Evolutionary conservation across 2,329 filamentous ascomycete species (phyloP).

Genomic region (Clarireedia hainanense): DNA sequence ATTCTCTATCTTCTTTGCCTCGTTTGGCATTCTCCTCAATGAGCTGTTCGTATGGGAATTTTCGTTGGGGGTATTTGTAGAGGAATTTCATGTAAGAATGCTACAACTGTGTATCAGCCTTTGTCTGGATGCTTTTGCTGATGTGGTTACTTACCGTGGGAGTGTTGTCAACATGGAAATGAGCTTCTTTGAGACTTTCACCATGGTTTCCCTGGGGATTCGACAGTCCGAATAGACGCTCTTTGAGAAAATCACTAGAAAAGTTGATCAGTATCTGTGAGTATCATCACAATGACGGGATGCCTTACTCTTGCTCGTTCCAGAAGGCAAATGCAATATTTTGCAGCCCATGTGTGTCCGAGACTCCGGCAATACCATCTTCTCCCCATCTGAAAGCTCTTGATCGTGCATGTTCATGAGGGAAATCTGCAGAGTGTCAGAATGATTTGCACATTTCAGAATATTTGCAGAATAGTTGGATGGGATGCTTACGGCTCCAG

Average conservation of each 20-base stretch:
- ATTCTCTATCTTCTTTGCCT: slow-evolving; percentile 71
- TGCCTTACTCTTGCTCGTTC: slow-evolving; percentile 85
- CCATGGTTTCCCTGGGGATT: slow-evolving; percentile 97
- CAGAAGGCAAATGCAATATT: slow-evolving; percentile 96
- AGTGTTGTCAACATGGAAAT: slow-evolving; percentile 94
- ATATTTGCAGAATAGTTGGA: too few relatives aligned
- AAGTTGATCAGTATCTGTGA: slow-evolving; percentile 27
- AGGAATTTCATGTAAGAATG: slow-evolving; percentile 99
- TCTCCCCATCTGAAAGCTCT: slow-evolving; percentile 93
- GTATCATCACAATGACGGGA: slow-evolving; percentile 26
- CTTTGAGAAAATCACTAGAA: slow-evolving; percentile 79
- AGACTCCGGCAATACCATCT: slow-evolving; percentile 93
- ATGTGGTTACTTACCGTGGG: slow-evolving; percentile 38
- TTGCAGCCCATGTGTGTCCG: slow-evolving; percentile 80
- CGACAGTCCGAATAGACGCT: slow-evolving; percentile 87
- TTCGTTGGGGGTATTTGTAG: slow-evolving; percentile 91
- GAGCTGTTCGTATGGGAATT: slow-evolving; percentile 87
- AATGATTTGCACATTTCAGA: too few relatives aligned
- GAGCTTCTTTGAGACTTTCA: slow-evolving; percentile 92
- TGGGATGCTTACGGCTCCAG: slow-evolving; percentile 69
- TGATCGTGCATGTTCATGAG: slow-evolving; percentile 83
- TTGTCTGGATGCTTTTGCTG: not conserved
- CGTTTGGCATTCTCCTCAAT: slow-evolving; percentile 75
- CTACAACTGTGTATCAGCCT: slow-evolving; percentile 36
- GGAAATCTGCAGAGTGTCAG: slow-evolving; percentile 61